Percentiles rank a stretch among this genome's conserved stretches.
These are phyloP conservation scores for Globisporangium viniferum DNA, from an alignment of 352 stramenopile genomes.

Conservation along the genomic window DNA sequence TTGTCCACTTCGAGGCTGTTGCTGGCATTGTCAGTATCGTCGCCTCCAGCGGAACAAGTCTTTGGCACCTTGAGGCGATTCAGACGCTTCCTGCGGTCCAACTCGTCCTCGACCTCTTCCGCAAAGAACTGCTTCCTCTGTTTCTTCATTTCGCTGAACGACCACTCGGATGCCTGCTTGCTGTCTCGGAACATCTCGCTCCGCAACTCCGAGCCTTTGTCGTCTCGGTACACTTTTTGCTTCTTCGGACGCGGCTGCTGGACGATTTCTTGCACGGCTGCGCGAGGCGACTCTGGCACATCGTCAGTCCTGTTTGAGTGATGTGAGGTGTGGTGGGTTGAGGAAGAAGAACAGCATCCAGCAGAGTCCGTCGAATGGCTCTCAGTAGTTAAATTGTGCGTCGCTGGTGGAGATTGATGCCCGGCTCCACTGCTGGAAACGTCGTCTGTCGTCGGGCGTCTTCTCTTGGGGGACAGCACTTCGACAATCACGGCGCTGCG, in stretches of 20 bases:
- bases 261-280: slow-evolving; percentile 5
- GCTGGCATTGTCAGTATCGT: slow-evolving; percentile 10
- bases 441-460: background rate
- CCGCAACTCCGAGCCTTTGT: background rate
- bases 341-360: background rate
- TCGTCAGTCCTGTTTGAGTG: background rate
- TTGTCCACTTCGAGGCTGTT: slow-evolving; percentile 28
- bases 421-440: background rate
- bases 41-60: slow-evolving; percentile 26
- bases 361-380: background rate
- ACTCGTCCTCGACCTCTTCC: slow-evolving; percentile 38
- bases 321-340: background rate
- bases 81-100: slow-evolving; percentile 18
- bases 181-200: background rate
- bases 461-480: slow-evolving; percentile 8
- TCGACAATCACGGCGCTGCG: slow-evolving; percentile 9
- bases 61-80: slow-evolving; percentile 34
- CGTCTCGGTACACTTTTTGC: slow-evolving; percentile 9
- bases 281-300: background rate
- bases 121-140: slow-evolving; percentile 41
- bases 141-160: slow-evolving; percentile 35
- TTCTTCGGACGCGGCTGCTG: slow-evolving; percentile 14
- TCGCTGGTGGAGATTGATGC: background rate
- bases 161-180: slow-evolving; percentile 24
- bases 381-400: background rate